A percentile compares a stretch with the other conserved stretches of the same genome.
phyloP scores from a whole-genome alignment of 1,284 basidiomycete species.

The Trametes versicolor region DNA sequence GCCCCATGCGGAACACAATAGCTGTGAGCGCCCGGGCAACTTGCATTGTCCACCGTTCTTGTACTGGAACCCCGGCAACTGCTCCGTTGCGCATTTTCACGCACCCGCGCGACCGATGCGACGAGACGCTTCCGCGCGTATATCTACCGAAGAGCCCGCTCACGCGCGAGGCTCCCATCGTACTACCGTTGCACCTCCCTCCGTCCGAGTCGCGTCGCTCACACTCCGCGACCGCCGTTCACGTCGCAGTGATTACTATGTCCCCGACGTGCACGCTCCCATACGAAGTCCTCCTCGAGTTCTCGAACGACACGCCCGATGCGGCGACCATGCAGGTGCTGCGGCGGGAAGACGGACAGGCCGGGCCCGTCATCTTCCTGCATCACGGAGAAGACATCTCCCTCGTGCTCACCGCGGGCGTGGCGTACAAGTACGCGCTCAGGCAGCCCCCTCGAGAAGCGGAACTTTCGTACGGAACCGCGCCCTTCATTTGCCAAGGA shows the following conservation, averaged over 20 bases:
- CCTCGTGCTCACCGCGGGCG: constrained; percentile 44
- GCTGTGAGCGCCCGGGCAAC: constrained; percentile 13
- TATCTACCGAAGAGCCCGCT: constrained; percentile 18
- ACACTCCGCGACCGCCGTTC: constrained; percentile 2
- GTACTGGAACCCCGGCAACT: constrained; percentile 21
- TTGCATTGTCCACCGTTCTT: constrained; percentile 30
- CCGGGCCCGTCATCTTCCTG: constrained; percentile 40
- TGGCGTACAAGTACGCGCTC: constrained; percentile 42
- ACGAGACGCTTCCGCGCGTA: constrained; percentile 20
- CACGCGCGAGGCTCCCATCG: constrained; percentile 10
- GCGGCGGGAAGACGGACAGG: constrained; percentile 31
- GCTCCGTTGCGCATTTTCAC: constrained; percentile 9
- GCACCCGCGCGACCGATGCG: constrained; percentile 15
- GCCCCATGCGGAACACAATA: constrained; percentile 32
- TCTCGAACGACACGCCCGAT: constrained; percentile 55
- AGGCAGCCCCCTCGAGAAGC: constrained; percentile 45
- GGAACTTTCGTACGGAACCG: constrained; percentile 42
- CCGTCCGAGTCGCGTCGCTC: neutral
- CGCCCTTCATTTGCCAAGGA: neutral
- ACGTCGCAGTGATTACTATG: constrained; percentile 18
- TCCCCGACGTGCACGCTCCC: constrained; percentile 61
- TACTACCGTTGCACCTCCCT: neutral
- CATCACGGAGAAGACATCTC: constrained; percentile 40
- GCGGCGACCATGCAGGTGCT: constrained; percentile 48
- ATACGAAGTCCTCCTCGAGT: constrained; percentile 60